Conservation (phyloP, 306 rosid species). For the Glycine latifolia region DNA sequence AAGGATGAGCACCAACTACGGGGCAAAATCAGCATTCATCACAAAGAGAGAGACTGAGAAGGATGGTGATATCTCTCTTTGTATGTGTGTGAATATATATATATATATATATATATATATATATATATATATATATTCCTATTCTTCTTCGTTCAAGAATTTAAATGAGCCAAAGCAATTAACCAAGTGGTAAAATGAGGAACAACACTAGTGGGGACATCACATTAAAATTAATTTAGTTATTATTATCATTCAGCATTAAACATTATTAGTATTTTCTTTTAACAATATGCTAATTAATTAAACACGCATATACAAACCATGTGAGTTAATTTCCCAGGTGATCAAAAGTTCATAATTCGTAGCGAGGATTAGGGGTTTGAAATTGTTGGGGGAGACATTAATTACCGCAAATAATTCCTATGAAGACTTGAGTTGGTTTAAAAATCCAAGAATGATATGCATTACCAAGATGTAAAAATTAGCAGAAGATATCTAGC, state of each 20-base stretch:
- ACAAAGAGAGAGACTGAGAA: conserved; percentile 57
- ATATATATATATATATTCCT: conserved; percentile 48
- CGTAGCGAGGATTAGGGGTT: too few relatives aligned
- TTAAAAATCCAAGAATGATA: neutral
- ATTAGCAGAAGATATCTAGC: neutral
- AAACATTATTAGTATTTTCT: neutral
- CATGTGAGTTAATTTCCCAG: too few relatives aligned
- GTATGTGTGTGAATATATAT: conserved; percentile 40
- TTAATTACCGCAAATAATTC: too few relatives aligned
- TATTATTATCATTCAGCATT: neutral
- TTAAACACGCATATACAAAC: neutral
- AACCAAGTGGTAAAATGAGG: conserved; percentile 54
- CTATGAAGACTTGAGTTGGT: neutral
- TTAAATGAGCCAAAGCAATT: conserved; percentile 40
- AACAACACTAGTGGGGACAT: conserved; percentile 48
- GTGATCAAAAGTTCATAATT: too few relatives aligned
- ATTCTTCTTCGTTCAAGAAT: conserved; percentile 49
- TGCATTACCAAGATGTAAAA: neutral
- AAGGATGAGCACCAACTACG: conserved; percentile 71
- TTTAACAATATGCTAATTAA: neutral
- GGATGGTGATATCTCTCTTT: conserved; percentile 55
- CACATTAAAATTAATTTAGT: neutral
- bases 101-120: conserved; percentile 39
- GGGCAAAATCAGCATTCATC: conserved; percentile 74
- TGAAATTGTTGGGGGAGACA: too few relatives aligned